Evolutionary conservation across 805 yeast genomes (phyloP), one percentile per base, ranked within the genome.

Genomic region (Metschnikowia corniflorae): DNA sequence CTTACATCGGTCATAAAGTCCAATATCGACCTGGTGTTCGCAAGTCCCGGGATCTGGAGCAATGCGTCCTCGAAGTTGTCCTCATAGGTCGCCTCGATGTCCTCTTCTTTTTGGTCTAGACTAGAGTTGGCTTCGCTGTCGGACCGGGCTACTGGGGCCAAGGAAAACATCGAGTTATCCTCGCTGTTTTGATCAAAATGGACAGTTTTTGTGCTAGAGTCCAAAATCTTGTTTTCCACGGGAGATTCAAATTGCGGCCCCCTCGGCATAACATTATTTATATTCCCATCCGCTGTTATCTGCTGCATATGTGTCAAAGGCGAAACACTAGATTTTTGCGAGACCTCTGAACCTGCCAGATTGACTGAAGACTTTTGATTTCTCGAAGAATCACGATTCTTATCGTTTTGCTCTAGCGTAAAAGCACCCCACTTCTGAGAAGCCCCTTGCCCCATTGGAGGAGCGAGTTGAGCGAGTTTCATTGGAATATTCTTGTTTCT

Each of bases 61-160:
- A 18, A 37, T 5, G 35, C 29, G 10, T 37, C 40, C 17, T 37
- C 40, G 29, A 27, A 26, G 21, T 16, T 14, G 10, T 35, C 25
- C 24, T 35, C 39, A 15, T 16, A 22, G 10, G 13, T 21, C 2
- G 26, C 43, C 7, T 34, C 30, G 12, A 40, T 43, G 2, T 25
- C 30, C 6, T 42, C 40, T 7, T 44, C 43, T 0, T 39, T 43
- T n/a, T 49, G 48, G 6, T 42, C 44, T 4, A 36, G 47, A 27
- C 49, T 33, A 4, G 26, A 47, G 17, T 54, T 58, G 44, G 40
- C 48, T 22, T 60, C 65, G 36, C 61, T 58, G 27, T 51, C 56
- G 36, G 47, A 53, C 7, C 39, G 19, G n/a, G 22, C 19, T 34
- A 29, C 19, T n/a, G 39, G 37, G 5, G 26, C 42, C 18, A 32